These are phyloP conservation scores for Aureobasidium vineae DNA, from an alignment of 2,329 filamentous ascomycete genomes.

Conservation along the genomic window DNA sequence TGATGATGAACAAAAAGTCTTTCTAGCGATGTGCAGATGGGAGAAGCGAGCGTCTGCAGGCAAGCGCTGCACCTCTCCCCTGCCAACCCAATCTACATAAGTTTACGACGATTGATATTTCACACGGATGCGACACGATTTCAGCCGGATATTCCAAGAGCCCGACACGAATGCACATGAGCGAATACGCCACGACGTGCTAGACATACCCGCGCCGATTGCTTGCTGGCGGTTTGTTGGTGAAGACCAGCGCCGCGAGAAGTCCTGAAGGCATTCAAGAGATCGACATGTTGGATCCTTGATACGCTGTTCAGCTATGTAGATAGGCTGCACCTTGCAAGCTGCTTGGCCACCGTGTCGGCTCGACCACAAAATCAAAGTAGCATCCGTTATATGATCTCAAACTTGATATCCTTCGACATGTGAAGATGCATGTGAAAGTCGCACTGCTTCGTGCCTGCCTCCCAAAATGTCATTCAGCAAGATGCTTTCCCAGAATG, in stretches of 20 bases:
- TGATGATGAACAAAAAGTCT: slow-evolving; percentile 18
- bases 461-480: background rate
- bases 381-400: background rate
- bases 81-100: background rate
- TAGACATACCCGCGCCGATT: slow-evolving; percentile 5
- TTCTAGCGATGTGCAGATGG: slow-evolving; percentile 15
- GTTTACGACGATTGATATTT: background rate
- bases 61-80: slow-evolving; percentile 15
- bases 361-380: background rate
- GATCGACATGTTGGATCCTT: background rate
- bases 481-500: background rate
- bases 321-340: slow-evolving; percentile 4
- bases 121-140: slow-evolving; percentile 17
- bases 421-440: slow-evolving; percentile 16
- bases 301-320: background rate
- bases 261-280: background rate
- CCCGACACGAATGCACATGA: background rate
- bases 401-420: background rate
- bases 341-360: background rate
- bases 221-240: background rate
- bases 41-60: slow-evolving; percentile 24
- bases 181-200: slow-evolving; percentile 5
- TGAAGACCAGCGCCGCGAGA: slow-evolving; percentile 1
- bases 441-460: background rate
- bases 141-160: background rate